These are phyloP conservation scores for Suillus weaverae DNA, from an alignment of 768 basidiomycete species.

Conservation along the genomic window DNA sequence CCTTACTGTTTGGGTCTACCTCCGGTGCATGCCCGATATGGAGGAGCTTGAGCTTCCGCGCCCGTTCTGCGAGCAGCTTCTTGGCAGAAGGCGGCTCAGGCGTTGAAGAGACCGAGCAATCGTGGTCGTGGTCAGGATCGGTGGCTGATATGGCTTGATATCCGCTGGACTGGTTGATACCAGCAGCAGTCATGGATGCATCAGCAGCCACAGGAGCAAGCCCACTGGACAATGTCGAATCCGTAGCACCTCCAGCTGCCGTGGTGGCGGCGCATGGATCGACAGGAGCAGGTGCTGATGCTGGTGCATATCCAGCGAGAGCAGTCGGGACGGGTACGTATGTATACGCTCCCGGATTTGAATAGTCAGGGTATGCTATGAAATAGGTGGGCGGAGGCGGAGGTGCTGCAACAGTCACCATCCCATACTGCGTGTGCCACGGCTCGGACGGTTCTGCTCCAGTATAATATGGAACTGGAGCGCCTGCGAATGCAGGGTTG, in stretches of 20 bases:
- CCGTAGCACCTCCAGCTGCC: background rate
- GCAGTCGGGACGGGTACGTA: background rate
- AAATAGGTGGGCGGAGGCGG: background rate
- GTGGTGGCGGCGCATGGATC: background rate
- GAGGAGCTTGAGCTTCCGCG: constrained; percentile 8
- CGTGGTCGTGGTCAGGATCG: background rate
- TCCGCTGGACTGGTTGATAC: background rate
- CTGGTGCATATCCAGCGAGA: background rate
- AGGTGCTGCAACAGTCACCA: background rate
- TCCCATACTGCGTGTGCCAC: background rate
- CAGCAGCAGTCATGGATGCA: background rate
- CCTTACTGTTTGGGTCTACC: constrained; percentile 44
- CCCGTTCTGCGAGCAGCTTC: background rate
- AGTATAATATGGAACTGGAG: background rate
- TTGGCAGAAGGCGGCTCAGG: background rate
- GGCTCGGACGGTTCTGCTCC: background rate
- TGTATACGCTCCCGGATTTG: constrained; percentile 2
- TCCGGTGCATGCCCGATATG: constrained; percentile 50
- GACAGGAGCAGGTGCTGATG: background rate
- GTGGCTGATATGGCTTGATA: background rate
- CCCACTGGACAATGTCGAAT: background rate
- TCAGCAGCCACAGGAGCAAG: background rate
- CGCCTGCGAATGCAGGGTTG: background rate
- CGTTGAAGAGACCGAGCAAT: background rate
- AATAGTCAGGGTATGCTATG: constrained; percentile 2